These are phyloP conservation scores for Boletus edulis DNA, from an alignment of 768 basidiomycete species.

Conservation along the genomic window DNA sequence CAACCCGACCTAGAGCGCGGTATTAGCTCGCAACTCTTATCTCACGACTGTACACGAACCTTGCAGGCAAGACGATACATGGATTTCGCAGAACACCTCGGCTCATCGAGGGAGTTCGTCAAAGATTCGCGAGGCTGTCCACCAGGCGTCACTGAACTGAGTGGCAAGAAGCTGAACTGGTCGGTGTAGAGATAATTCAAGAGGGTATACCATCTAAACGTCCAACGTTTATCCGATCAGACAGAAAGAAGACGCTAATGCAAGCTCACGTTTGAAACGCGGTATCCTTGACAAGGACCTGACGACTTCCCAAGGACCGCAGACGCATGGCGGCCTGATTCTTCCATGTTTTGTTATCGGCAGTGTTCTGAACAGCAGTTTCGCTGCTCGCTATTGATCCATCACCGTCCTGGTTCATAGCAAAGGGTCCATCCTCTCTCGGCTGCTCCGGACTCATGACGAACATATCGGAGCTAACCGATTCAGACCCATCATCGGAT, in stretches of 20 bases:
- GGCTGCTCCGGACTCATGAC: slow-evolving; percentile 17
- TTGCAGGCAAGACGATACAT: slow-evolving; percentile 43
- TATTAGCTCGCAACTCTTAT: neutral
- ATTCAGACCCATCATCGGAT: slow-evolving; percentile 14
- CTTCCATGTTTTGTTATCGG: neutral
- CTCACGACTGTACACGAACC: slow-evolving; percentile 18
- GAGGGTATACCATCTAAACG: slow-evolving; percentile 37
- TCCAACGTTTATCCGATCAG: neutral
- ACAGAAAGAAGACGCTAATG: neutral
- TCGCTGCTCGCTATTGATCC: slow-evolving; percentile 7
- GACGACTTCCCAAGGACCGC: slow-evolving; percentile 20
- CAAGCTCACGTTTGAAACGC: slow-evolving; percentile 26
- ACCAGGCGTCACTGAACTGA: slow-evolving; percentile 15
- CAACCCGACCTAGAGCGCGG: slow-evolving; percentile 12
- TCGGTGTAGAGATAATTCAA: slow-evolving; percentile 40
- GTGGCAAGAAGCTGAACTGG: slow-evolving; percentile 31
- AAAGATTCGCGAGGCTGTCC: neutral
- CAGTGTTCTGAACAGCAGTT: slow-evolving; percentile 1
- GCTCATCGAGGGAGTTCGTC: slow-evolving; percentile 6
- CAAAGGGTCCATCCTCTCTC: neutral
- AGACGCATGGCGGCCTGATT: slow-evolving; percentile 5
- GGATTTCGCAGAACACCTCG: slow-evolving; percentile 39
- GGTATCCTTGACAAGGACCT: slow-evolving; percentile 25
- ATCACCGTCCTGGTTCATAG: neutral
- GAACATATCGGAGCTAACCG: slow-evolving; percentile 14